Base-by-base conservation (phyloP, 805 yeast species). In the Candida awuae region DNA sequence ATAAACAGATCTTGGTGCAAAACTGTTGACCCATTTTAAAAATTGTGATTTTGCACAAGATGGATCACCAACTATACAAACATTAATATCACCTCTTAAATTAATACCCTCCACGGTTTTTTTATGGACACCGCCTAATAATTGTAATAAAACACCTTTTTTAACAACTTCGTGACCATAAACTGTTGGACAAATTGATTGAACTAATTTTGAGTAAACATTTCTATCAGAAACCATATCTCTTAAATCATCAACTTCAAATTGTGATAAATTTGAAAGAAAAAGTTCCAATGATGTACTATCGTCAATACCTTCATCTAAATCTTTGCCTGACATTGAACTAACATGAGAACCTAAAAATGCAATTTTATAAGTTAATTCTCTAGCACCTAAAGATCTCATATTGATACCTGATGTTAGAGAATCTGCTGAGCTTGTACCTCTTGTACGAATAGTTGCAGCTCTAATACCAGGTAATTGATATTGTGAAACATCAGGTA, bases 41-140 rank as follows among this genome's bases (percentile, higher is more conserved):
- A 90, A 90, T 61, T 90, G 98, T 1, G 97, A 88, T 61, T 90
- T 90, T 25, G 97, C 85, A 9, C 97, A 90, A 2, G 97, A 87
- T 3, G 98, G 98, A 59, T 90, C 98, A 35, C 98, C 98, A 37
- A 90, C 97, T 47, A 90, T 73, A 68, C 98, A 90, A 32, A 90
- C 81, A 58, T 90, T 90, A 55, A 90, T 90, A 58, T 90, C 98
- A 51, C 98, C 98, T 70, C 98, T 79, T 46, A 90, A 70, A 51
- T 87, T 81, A 50, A 90, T 90, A 20, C 97, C 97, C 59, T 90
- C 98, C 13, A 85, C 75, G 0, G 98, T 90, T 41, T 75, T 70
- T 59, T 90, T 90, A 63, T 90, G 98, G 33, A 90, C 97, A 56
- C 98, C 98, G 35, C 97, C 94, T 50, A 90, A 68, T 54, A 90